Evolutionary conservation across 257 asterid species (phyloP).

Genomic region (Solanum sitiens): DNA sequence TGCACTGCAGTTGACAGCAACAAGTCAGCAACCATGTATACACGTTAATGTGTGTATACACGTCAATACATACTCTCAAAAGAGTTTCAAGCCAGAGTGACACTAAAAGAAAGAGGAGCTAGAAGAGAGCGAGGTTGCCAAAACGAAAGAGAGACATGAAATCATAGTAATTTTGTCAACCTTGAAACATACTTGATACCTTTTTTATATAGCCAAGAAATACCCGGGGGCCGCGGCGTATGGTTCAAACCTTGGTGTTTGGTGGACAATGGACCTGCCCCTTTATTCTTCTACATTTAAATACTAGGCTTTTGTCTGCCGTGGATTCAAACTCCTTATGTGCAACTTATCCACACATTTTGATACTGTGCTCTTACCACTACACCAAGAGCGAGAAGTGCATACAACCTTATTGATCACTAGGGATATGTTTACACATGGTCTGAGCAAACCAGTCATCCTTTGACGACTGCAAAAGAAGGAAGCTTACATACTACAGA

Average conservation of each 20-base stretch:
- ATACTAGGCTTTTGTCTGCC: not conserved
- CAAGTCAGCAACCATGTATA: not conserved
- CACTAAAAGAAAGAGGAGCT: not conserved
- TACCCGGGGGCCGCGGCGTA: not conserved
- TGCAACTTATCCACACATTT: not conserved
- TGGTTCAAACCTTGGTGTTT: not conserved
- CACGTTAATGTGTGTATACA: not conserved
- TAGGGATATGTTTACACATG: not conserved
- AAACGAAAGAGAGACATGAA: not conserved
- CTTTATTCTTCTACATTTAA: not conserved
- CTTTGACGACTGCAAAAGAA: not conserved
- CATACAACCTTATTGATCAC: not conserved
- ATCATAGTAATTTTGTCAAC: constrained; percentile 10
- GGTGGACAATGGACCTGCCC: not conserved
- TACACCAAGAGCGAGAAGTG: not conserved
- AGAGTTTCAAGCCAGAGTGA: not conserved
- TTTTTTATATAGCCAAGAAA: not conserved
- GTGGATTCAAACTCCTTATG: not conserved
- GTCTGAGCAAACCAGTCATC: not conserved
- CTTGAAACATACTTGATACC: constrained; percentile 28
- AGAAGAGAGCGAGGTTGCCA: not conserved
- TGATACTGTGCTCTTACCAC: not conserved
- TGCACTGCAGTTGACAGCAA: constrained; percentile 11
- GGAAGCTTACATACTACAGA: not conserved
- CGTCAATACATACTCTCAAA: not conserved